These are phyloP conservation scores for Insectozyma bohioensis DNA, from an alignment of 1,139 yeast genomes.

Conservation along the genomic window DNA sequence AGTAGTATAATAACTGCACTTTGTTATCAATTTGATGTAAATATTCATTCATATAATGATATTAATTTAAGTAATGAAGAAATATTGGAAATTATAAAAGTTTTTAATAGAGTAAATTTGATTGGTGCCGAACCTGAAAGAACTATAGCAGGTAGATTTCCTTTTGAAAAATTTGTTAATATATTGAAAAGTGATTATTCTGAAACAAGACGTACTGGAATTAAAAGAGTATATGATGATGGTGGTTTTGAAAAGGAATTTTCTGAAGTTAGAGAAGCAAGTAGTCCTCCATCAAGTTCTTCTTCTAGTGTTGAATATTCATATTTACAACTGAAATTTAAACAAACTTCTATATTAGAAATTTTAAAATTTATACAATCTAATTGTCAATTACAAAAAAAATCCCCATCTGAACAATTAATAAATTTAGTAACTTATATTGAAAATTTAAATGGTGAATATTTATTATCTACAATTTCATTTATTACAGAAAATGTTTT, in stretches of 20 bases:
- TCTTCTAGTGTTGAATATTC: neutral
- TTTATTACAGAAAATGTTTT: conserved; percentile 7
- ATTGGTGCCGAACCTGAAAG: neutral
- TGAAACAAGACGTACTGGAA: neutral
- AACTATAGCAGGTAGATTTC: conserved; percentile 3
- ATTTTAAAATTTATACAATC: conserved; percentile 5
- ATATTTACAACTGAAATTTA: conserved; percentile 3
- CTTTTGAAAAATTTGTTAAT: conserved; percentile 7
- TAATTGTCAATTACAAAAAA: conserved; percentile 5
- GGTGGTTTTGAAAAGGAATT: conserved; percentile 13
- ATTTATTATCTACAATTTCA: conserved; percentile 9
- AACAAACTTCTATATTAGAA: conserved; percentile 2
- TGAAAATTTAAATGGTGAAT: conserved; percentile 8
- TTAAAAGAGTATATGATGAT: conserved; percentile 7
- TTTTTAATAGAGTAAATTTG: conserved; percentile 2
- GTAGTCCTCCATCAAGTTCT: conserved; percentile 9
- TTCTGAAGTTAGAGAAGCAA: conserved; percentile 12
- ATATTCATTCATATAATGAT: conserved; percentile 11
- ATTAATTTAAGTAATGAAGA: conserved; percentile 8
- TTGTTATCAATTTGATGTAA: conserved; percentile 11
- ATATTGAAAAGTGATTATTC: conserved; percentile 1
- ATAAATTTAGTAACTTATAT: conserved; percentile 4
- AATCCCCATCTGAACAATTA: conserved; percentile 7
- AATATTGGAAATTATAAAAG: conserved; percentile 5
- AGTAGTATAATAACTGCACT: neutral